phyloP scores from a whole-genome alignment of 2,329 filamentous ascomycete species.

The Penicillium hesseltinei region DNA sequence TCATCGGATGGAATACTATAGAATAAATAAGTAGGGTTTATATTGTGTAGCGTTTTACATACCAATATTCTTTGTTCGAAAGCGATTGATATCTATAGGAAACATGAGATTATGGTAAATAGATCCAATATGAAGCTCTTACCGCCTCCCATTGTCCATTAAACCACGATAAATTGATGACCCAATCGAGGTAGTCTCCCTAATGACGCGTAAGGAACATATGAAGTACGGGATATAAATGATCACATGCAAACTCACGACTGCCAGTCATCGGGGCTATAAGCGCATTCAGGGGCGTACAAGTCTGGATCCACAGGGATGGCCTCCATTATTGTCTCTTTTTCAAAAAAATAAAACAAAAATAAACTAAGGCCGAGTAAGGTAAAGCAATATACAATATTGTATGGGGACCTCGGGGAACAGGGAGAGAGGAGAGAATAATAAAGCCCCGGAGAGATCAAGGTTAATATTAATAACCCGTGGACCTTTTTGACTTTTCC shows the following conservation, averaged over 20 bases:
- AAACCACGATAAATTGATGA: slow-evolving; percentile 9
- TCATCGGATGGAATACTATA: slow-evolving; percentile 7
- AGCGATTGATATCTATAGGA: slow-evolving; percentile 6
- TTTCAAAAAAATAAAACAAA: not conserved
- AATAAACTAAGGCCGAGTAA: not conserved
- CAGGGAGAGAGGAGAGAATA: not conserved
- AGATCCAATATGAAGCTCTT: not conserved
- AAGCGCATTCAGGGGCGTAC: not conserved
- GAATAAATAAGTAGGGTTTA: not conserved
- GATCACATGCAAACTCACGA: slow-evolving; percentile 4
- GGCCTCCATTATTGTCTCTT: not conserved
- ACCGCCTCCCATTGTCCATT: slow-evolving; percentile 6
- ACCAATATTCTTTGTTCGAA: slow-evolving; percentile 7
- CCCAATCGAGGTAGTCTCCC: slow-evolving; percentile 5
- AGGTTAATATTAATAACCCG: not conserved
- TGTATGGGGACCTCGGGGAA: not conserved
- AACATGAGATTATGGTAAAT: not conserved
- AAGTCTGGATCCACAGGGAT: slow-evolving; percentile 5
- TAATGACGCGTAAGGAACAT: not conserved
- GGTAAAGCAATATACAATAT: not conserved
- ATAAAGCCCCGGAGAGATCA: not conserved
- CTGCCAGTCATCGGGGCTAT: slow-evolving; percentile 7
- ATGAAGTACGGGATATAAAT: not conserved
- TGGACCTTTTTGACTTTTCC: not conserved
- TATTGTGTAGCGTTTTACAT: not conserved